phyloP scores from a whole-genome alignment of 2,329 filamentous ascomycete species.

The Ophiostoma sp. region DNA sequence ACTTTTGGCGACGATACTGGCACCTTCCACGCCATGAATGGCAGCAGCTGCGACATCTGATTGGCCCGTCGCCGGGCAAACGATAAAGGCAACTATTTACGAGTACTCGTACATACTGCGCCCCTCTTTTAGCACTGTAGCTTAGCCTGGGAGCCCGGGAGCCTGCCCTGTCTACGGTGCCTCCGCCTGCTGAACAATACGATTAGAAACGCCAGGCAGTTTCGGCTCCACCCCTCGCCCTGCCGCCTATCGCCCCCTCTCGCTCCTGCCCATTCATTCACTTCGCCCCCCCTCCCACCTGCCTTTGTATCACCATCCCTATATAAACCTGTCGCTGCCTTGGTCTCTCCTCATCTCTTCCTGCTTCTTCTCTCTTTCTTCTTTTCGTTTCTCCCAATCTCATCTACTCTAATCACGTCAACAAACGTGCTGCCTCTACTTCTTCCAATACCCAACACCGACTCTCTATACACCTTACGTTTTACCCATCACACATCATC shows the following conservation, averaged over 20 bases:
- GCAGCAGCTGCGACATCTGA: slow-evolving; percentile 9
- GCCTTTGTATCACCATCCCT: slow-evolving; percentile 3
- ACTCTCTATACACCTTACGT: slow-evolving; percentile 20
- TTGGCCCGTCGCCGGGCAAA: slow-evolving; percentile 18
- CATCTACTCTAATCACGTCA: slow-evolving; percentile 22
- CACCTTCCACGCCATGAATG: slow-evolving; percentile 22
- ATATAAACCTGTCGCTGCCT: slow-evolving; percentile 22
- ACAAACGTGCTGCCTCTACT: too few species aligned
- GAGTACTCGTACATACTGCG: slow-evolving; percentile 18
- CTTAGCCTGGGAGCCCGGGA: slow-evolving; percentile 6
- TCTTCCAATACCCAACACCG: background rate
- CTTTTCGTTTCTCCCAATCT: slow-evolving; percentile 27
- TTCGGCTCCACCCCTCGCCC: slow-evolving; percentile 17
- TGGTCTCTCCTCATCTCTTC: slow-evolving; percentile 23
- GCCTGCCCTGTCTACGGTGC: background rate
- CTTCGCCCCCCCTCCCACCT: slow-evolving; percentile 19
- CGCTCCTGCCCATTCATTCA: slow-evolving; percentile 25
- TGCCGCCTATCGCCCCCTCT: slow-evolving; percentile 14
- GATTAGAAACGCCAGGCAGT: slow-evolving; percentile 22
- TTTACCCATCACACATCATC: slow-evolving; percentile 34
- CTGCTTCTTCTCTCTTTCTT: slow-evolving; percentile 18
- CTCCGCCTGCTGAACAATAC: slow-evolving; percentile 20
- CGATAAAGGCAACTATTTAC: slow-evolving; percentile 3
- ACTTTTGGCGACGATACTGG: slow-evolving; percentile 17
- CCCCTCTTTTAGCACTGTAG: slow-evolving; percentile 19